A percentile compares a stretch with the other conserved stretches of the same genome.
These are phyloP conservation scores for Ophiostoma triangulosporum DNA, from an alignment of 2,329 filamentous ascomycete genomes.

Conservation along the genomic window DNA sequence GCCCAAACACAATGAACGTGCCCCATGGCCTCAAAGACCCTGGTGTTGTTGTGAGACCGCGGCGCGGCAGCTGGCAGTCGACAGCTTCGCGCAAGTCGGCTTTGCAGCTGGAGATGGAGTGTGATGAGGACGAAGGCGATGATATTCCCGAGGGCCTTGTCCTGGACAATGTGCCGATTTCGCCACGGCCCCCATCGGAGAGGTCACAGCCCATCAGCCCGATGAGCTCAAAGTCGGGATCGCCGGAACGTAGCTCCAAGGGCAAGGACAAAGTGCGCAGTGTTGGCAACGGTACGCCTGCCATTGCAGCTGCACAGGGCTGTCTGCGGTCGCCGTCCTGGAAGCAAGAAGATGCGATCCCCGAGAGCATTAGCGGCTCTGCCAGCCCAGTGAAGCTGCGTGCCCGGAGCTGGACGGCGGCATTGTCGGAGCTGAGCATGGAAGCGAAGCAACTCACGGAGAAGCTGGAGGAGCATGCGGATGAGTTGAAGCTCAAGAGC, in stretches of 20 bases:
- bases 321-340: conserved; percentile 44
- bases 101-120: conserved; percentile 61
- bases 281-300: conserved; percentile 50
- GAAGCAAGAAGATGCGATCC: conserved; percentile 31
- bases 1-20: conserved; percentile 28
- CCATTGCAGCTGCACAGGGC: conserved; percentile 44
- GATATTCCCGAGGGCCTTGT: conserved; percentile 67
- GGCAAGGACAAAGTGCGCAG: conserved; percentile 39
- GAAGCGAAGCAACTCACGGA: conserved; percentile 66
- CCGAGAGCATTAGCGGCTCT: conserved; percentile 16
- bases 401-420: conserved; percentile 63
- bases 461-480: conserved; percentile 66
- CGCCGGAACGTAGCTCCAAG: conserved; percentile 32
- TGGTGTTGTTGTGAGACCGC: conserved; percentile 25
- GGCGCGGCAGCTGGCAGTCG: conserved; percentile 60
- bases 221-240: conserved; percentile 38
- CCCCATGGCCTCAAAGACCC: conserved; percentile 32
- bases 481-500: conserved; percentile 40
- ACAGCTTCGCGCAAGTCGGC: conserved; percentile 51
- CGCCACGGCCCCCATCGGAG: conserved; percentile 50
- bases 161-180: conserved; percentile 71
- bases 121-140: conserved; percentile 61
- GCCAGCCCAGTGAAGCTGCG: conserved; percentile 36
- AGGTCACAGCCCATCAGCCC: conserved; percentile 34
- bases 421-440: conserved; percentile 51